Conservation (phyloP, 2,329 filamentous ascomycete species). For the Pseudovirgaria hyperparasitica region DNA sequence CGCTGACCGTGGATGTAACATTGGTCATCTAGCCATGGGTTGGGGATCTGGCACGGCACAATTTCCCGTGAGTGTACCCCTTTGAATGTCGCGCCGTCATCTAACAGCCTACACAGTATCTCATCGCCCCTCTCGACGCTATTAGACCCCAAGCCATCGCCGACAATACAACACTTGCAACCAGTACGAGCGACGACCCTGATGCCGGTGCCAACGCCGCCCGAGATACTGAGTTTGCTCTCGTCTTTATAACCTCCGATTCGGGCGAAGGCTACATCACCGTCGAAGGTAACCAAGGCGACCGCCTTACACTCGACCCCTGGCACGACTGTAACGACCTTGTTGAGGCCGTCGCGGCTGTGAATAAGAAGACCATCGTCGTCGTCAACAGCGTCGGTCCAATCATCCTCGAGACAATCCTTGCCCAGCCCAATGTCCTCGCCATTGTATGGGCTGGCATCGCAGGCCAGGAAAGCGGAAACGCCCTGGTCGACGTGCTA, state of each 20-base stretch:
- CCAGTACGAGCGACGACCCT: slow-evolving; percentile 26
- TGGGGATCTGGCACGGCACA: slow-evolving; percentile 49
- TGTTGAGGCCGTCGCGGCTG: slow-evolving; percentile 22
- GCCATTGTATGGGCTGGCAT: slow-evolving; percentile 28
- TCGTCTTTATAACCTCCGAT: slow-evolving; percentile 37
- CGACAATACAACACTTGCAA: slow-evolving; percentile 24
- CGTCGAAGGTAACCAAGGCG: slow-evolving; percentile 32
- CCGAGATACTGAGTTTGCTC: slow-evolving; percentile 20
- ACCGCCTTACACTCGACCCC: slow-evolving; percentile 35
- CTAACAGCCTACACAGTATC: slow-evolving; percentile 17
- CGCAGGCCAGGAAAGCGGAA: slow-evolving; percentile 32
- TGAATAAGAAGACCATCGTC: slow-evolving; percentile 25
- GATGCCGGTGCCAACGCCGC: slow-evolving; percentile 25
- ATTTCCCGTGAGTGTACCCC: slow-evolving; percentile 13
- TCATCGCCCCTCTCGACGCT: slow-evolving; percentile 31
- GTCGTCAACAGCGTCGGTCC: slow-evolving; percentile 26
- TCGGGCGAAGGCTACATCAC: slow-evolving; percentile 37
- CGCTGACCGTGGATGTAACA: slow-evolving; percentile 49
- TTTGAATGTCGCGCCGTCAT: neutral
- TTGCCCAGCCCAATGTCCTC: slow-evolving; percentile 23
- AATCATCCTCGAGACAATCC: slow-evolving; percentile 21
- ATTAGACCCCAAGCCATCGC: slow-evolving; percentile 24
- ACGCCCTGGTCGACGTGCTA: slow-evolving; percentile 32
- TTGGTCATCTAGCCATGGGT: slow-evolving; percentile 54
- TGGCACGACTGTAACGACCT: slow-evolving; percentile 33